A percentile compares a stretch with the other conserved stretches of the same genome.
phyloP scores from a whole-genome alignment of 805 yeast genomes.

The Yueomyces sp. region DNA sequence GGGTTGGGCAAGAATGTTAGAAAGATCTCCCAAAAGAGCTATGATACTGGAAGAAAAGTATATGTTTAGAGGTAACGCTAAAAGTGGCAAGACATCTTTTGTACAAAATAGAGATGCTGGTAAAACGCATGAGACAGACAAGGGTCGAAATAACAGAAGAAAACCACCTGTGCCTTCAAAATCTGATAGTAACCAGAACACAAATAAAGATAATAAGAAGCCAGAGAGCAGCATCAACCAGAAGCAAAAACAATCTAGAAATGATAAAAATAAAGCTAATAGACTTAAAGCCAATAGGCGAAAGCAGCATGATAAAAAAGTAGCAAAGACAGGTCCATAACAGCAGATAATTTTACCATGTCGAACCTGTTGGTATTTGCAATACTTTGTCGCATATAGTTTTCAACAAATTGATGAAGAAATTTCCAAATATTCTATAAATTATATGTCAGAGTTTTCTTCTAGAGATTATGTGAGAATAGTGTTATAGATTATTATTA shows the following conservation, averaged over 20 bases:
- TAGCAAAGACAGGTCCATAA: conserved; percentile 9
- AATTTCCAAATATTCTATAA: too few relatives aligned
- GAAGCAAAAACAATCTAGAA: conserved; percentile 29
- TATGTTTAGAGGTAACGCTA: conserved; percentile 32
- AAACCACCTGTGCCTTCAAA: neutral
- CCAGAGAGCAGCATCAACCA: conserved; percentile 2
- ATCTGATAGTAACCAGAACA: neutral
- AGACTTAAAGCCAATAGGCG: conserved; percentile 57
- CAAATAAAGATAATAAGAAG: neutral
- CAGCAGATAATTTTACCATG: neutral
- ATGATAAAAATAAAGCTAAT: conserved; percentile 42
- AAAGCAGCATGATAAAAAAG: conserved; percentile 44
- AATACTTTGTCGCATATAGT: too few relatives aligned
- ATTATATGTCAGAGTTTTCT: too few relatives aligned
- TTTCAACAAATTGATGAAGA: too few relatives aligned
- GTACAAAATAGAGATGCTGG: conserved; percentile 14
- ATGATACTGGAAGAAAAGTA: conserved; percentile 49
- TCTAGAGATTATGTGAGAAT: too few relatives aligned
- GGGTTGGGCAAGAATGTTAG: conserved; percentile 79
- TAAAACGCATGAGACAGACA: conserved; percentile 4
- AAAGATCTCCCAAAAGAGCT: conserved; percentile 49
- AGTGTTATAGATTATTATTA: too few relatives aligned
- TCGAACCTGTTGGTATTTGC: too few relatives aligned
- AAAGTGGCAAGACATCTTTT: conserved; percentile 20
- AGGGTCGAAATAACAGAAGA: conserved; percentile 1